Percentiles rank a stretch among this genome's conserved stretches.
phyloP scores from a whole-genome alignment of 306 rosid genomes.

The Comarum palustre region DNA sequence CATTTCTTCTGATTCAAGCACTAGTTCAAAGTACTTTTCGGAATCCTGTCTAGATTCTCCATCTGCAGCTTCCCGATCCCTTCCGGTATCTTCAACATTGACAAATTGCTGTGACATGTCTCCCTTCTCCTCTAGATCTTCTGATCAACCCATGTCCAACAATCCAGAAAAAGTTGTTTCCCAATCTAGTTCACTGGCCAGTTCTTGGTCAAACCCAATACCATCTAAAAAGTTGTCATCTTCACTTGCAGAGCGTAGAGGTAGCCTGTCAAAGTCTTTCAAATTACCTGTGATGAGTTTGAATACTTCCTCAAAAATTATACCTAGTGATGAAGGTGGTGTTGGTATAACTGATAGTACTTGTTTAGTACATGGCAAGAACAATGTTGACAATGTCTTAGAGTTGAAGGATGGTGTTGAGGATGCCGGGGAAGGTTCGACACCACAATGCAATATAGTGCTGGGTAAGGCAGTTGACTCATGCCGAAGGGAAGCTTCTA shows the following conservation, averaged over 20 bases:
- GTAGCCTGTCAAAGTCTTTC: conserved; percentile 69
- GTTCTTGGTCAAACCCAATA: conserved; percentile 40
- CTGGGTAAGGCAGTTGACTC: conserved; percentile 26
- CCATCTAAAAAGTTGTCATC: conserved; percentile 58
- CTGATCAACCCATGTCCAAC: conserved; percentile 40
- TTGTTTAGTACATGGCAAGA: conserved; percentile 34
- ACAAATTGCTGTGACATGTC: conserved; percentile 56
- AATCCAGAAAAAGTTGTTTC: conserved; percentile 41
- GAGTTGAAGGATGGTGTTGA: conserved; percentile 34
- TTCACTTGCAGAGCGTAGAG: conserved; percentile 90
- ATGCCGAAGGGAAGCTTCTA: conserved; percentile 29
- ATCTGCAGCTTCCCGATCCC: conserved; percentile 39
- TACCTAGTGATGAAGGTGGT: conserved; percentile 35
- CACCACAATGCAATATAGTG: conserved; percentile 30
- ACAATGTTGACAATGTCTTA: conserved; percentile 27
- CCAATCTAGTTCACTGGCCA: conserved; percentile 37
- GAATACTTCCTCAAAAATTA: conserved; percentile 37
- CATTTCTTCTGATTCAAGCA: conserved; percentile 71
- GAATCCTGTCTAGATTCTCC: conserved; percentile 77
- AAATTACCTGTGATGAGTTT: conserved; percentile 59
- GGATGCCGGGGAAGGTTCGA: conserved; percentile 36
- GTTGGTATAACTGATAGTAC: conserved; percentile 26
- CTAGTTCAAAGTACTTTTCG: conserved; percentile 52
- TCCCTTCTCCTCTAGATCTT: conserved; percentile 42
- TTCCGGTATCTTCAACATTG: conserved; percentile 46